Evolutionary conservation across 768 basidiomycete genomes (phyloP).

Genomic region (Trametes sanguinea): DNA sequence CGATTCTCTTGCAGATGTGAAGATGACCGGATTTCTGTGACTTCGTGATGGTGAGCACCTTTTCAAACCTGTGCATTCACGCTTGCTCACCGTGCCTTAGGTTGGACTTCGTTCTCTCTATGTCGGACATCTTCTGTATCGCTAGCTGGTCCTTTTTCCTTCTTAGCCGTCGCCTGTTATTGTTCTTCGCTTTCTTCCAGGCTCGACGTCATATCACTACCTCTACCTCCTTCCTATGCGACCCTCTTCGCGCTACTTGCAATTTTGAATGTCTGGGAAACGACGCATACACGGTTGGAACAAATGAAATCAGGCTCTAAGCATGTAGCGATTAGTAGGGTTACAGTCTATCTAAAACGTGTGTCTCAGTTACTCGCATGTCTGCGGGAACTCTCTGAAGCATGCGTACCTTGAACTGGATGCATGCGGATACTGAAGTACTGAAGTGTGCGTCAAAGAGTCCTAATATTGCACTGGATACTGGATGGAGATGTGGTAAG

Average conservation of each 20-base stretch:
- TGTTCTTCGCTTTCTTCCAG: constrained; percentile 13
- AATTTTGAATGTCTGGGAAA: constrained; percentile 5
- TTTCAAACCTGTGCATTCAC: not conserved
- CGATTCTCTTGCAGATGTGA: constrained; percentile 25
- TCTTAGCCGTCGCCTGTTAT: not conserved
- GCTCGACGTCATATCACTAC: constrained; percentile 7
- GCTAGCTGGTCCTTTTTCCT: not conserved
- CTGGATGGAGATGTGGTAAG: too few relatives aligned
- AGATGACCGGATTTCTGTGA: not conserved
- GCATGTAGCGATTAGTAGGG: constrained; percentile 11
- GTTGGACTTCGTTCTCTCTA: not conserved
- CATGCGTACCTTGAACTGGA: too few relatives aligned
- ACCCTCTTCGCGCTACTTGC: not conserved
- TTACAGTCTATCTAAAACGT: constrained; percentile 16
- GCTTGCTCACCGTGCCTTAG: not conserved
- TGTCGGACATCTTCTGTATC: constrained; percentile 1
- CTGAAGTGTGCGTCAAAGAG: too few relatives aligned
- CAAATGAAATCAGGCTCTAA: constrained; percentile 18
- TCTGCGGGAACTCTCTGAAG: too few relatives aligned
- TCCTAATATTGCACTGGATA: too few relatives aligned
- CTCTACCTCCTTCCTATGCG: not conserved
- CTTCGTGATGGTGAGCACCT: not conserved
- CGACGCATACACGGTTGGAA: constrained; percentile 13
- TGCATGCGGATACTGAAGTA: too few relatives aligned
- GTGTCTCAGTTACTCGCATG: too few relatives aligned